These are phyloP conservation scores for Debaryomyces coudertii DNA, from an alignment of 1,139 yeast genomes.

Conservation along the genomic window DNA sequence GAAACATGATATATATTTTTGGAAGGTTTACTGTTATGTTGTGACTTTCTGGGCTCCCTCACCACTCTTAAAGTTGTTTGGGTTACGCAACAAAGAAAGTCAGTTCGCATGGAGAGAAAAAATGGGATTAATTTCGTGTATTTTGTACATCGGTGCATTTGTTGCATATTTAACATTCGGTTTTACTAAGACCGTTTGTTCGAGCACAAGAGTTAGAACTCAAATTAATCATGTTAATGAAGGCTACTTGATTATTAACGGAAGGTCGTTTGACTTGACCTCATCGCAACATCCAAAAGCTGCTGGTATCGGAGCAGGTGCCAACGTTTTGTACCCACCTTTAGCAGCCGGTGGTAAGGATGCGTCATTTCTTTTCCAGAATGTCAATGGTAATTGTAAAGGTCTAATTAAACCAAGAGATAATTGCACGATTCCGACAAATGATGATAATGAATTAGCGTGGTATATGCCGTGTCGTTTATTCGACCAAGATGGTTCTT, in stretches of 20 bases:
- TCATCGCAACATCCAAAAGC: slow-evolving; percentile 78
- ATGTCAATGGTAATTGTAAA: slow-evolving; percentile 92
- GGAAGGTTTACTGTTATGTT: slow-evolving; percentile 80
- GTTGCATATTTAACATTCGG: slow-evolving; percentile 92
- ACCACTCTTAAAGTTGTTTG: slow-evolving; percentile 69
- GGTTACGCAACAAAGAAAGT: slow-evolving; percentile 76
- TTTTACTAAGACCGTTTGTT: slow-evolving; percentile 83
- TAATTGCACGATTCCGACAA: slow-evolving; percentile 70
- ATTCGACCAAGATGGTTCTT: slow-evolving; percentile 69
- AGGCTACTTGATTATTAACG: slow-evolving; percentile 77
- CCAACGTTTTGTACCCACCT: slow-evolving; percentile 82
- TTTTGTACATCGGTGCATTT: slow-evolving; percentile 71
- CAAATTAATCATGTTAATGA: slow-evolving; percentile 58
- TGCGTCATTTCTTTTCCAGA: slow-evolving; percentile 87
- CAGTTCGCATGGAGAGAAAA: slow-evolving; percentile 98
- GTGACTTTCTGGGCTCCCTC: slow-evolving; percentile 94
- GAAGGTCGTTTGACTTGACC: slow-evolving; percentile 75
- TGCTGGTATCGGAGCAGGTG: slow-evolving; percentile 67
- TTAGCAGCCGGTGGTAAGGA: slow-evolving; percentile 87
- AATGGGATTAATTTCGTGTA: slow-evolving; percentile 78
- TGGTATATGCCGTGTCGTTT: slow-evolving; percentile 96
- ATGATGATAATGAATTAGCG: slow-evolving; percentile 66
- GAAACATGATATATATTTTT: slow-evolving; percentile 53
- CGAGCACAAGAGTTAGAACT: slow-evolving; percentile 51
- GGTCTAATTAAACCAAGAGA: slow-evolving; percentile 75